phyloP scores from a whole-genome alignment of 345 rosid genomes.

The Geranium brycei region DNA sequence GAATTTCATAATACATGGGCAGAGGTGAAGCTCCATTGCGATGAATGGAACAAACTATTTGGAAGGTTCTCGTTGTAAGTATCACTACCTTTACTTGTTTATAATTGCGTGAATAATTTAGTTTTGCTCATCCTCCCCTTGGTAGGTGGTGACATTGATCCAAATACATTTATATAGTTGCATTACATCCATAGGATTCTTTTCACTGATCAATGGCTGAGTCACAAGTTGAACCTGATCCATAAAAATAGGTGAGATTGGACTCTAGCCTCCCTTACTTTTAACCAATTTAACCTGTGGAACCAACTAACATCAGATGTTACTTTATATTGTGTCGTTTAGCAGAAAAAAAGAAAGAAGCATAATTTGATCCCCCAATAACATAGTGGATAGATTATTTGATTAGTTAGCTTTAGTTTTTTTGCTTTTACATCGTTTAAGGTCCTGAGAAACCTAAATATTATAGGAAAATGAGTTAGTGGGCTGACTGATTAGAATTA shows the following conservation, averaged over 20 bases:
- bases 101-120: no score
- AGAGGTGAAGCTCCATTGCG: no score
- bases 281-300: background rate
- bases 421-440: no score
- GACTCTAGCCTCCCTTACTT: background rate
- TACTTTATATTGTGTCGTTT: background rate
- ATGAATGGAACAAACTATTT: no score
- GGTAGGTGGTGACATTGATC: background rate
- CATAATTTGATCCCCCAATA: no score
- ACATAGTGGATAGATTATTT: no score
- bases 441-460: background rate
- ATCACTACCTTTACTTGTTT: no score
- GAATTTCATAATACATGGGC: no score
- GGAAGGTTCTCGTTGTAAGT: no score
- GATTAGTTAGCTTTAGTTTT: no score
- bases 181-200: background rate
- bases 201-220: background rate
- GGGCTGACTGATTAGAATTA: background rate
- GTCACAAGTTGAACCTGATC: background rate
- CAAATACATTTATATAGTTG: background rate
- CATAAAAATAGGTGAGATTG: background rate
- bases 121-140: background rate
- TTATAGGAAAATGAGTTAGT: background rate
- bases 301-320: background rate
- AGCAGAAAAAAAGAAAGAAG: background rate